Evolutionary conservation across 352 stramenopile genomes (phyloP).

Genomic region (Phytophthora rubi): DNA sequence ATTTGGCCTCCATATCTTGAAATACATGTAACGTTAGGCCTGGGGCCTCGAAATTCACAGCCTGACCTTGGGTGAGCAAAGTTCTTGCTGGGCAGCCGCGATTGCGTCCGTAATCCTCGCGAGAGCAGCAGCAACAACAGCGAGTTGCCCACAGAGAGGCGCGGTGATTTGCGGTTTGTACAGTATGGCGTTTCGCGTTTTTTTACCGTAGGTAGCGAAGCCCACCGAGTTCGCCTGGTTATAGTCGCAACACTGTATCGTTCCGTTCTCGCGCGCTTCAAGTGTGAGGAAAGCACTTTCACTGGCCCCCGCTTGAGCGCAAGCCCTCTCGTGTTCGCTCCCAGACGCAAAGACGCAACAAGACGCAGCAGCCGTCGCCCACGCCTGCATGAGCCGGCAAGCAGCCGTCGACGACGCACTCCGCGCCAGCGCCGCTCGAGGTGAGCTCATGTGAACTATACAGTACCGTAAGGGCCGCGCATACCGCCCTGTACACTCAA

Average conservation of each 20-base stretch:
- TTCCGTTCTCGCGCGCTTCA: constrained; percentile 14
- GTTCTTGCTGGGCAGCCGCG: neutral
- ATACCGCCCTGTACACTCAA: neutral
- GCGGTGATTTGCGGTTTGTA: too few species aligned
- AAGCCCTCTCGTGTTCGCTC: neutral
- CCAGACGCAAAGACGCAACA: constrained; percentile 12
- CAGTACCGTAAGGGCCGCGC: constrained; percentile 1
- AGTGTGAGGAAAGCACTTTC: constrained; percentile 5
- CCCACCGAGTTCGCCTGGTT: constrained; percentile 2
- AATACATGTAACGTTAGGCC: too few species aligned
- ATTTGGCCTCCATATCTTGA: too few species aligned
- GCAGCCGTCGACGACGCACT: neutral
- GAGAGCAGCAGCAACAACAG: too few species aligned
- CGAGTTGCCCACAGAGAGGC: too few species aligned
- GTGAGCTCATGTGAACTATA: constrained; percentile 19
- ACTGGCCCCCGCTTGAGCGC: constrained; percentile 1
- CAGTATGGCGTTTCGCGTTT: neutral
- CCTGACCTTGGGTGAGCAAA: neutral
- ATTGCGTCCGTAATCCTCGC: neutral
- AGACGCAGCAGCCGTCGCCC: constrained; percentile 3
- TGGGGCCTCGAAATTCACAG: too few species aligned
- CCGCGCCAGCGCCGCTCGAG: constrained; percentile 13
- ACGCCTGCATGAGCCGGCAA: constrained; percentile 13
- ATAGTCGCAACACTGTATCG: constrained; percentile 4
- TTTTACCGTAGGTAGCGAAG: neutral